phyloP scores from a whole-genome alignment of 164 flowering plant genomes.

The Vitis cinerea region DNA sequence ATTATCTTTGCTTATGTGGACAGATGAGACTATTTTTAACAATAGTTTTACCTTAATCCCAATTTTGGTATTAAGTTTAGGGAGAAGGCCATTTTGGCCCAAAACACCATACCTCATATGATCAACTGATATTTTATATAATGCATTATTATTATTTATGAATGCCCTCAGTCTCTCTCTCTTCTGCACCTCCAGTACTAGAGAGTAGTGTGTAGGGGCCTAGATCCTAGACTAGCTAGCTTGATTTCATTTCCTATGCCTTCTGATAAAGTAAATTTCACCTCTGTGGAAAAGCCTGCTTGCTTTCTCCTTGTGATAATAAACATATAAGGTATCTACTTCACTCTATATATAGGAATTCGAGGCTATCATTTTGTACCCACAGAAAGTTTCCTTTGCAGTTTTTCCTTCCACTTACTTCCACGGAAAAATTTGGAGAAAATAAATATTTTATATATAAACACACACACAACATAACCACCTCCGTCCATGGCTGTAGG shows the following conservation, averaged over 20 bases:
- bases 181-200: neutral
- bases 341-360: neutral
- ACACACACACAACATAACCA: neutral
- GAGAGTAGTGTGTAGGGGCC: neutral
- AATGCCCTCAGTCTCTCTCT: neutral
- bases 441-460: neutral
- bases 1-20: too few species aligned
- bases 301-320: neutral
- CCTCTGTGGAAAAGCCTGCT: neutral
- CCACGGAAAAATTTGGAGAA: neutral
- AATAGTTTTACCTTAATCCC: too few species aligned
- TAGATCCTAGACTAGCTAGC: neutral
- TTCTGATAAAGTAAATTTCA: slow-evolving; percentile 9
- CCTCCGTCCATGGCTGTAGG: slow-evolving; percentile 9
- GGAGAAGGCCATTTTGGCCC: too few species aligned
- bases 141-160: too few species aligned
- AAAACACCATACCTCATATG: too few species aligned
- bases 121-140: too few species aligned
- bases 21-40: too few species aligned
- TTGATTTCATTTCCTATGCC: slow-evolving; percentile 11
- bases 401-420: too few species aligned
- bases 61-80: too few species aligned
- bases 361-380: neutral
- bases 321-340: neutral
- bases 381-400: too few species aligned